These are phyloP conservation scores for Planoprotostelium fungivorum DNA, from an alignment of 78 protist species.

Conservation along the genomic window DNA sequence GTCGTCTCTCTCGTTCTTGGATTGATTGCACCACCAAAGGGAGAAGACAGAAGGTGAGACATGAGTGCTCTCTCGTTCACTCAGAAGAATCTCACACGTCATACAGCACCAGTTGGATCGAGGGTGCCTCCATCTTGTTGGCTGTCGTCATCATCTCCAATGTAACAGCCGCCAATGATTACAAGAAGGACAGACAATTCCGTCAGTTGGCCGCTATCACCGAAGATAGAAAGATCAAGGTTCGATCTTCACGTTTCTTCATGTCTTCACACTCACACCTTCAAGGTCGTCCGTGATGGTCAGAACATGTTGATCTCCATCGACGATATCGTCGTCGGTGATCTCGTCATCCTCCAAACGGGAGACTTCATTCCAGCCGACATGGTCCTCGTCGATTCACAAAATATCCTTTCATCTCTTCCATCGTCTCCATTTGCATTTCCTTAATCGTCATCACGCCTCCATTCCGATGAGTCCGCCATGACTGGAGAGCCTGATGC, in stretches of 20 bases:
- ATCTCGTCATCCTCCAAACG: conserved; percentile 62
- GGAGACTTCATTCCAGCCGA: conserved; percentile 87
- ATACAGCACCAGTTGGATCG: conserved; percentile 84
- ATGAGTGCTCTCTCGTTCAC: neutral
- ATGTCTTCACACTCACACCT: neutral
- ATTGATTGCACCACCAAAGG: conserved; percentile 30
- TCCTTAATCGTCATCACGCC: neutral
- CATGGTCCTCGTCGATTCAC: conserved; percentile 70
- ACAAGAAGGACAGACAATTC: conserved; percentile 85
- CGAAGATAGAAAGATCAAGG: conserved; percentile 25
- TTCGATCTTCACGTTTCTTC: neutral
- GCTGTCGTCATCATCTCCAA: conserved; percentile 83
- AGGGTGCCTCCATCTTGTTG: conserved; percentile 85
- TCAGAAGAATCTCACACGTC: neutral
- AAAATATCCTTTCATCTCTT: neutral
- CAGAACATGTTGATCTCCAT: conserved; percentile 25
- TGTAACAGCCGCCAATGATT: conserved; percentile 87
- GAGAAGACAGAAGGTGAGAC: conserved; percentile 10
- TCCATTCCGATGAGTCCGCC: conserved; percentile 63
- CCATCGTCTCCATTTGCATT: neutral
- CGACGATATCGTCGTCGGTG: conserved; percentile 89
- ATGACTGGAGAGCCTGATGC: conserved; percentile 85
- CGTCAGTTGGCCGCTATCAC: conserved; percentile 32
- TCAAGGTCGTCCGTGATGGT: conserved; percentile 62
- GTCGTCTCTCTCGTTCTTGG: conserved; percentile 67